phyloP scores from a whole-genome alignment of 805 yeast genomes.

The Candida broadrunensis region DNA sequence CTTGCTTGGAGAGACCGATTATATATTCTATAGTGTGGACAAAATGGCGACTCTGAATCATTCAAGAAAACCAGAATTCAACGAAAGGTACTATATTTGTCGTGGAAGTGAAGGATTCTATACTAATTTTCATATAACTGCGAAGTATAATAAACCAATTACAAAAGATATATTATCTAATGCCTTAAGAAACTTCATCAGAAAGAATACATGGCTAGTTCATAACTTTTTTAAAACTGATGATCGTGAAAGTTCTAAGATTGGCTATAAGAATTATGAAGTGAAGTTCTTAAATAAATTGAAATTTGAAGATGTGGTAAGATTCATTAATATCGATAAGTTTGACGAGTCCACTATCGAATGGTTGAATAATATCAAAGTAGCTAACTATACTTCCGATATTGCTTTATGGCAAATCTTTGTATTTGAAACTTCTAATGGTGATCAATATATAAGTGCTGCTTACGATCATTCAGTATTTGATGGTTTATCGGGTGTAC shows the following conservation, averaged over 20 bases:
- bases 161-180: constrained; percentile 9
- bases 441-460: constrained; percentile 13
- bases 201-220: constrained; percentile 13
- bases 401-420: constrained; percentile 20
- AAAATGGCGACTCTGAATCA: not conserved
- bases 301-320: constrained; percentile 16
- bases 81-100: constrained; percentile 20
- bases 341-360: constrained; percentile 12
- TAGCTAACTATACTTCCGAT: constrained; percentile 5
- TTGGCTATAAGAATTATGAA: constrained; percentile 10
- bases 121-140: constrained; percentile 20
- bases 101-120: constrained; percentile 15
- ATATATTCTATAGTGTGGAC: no score
- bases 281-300: constrained; percentile 11
- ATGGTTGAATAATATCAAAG: constrained; percentile 3
- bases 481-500: constrained; percentile 29
- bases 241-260: constrained; percentile 5
- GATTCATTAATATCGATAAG: constrained; percentile 4
- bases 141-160: constrained; percentile 10
- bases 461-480: constrained; percentile 23
- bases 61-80: constrained; percentile 14
- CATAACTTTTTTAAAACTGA: constrained; percentile 15
- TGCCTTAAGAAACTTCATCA: constrained; percentile 11
- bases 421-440: constrained; percentile 9
- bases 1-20: no score